Evolutionary conservation across 108 stramenopile species (phyloP).

Genomic region (Mayamaea pseudoterrestris): DNA sequence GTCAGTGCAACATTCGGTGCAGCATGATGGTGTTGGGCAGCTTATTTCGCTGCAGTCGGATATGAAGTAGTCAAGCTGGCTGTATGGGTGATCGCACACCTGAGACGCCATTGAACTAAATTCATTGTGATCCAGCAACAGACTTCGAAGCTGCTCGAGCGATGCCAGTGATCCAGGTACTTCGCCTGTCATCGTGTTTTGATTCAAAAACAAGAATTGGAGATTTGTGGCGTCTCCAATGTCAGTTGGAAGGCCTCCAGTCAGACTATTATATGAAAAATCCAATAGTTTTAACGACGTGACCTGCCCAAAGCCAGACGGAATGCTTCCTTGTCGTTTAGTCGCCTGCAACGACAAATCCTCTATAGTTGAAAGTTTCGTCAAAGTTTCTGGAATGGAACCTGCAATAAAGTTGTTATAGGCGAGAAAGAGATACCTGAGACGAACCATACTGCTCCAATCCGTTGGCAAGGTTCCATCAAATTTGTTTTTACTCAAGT

Average conservation of each 20-base stretch:
- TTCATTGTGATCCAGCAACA: background rate
- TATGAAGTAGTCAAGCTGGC: no score
- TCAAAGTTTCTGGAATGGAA: constrained; percentile 15
- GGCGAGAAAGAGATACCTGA: constrained; percentile 13
- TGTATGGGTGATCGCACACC: no score
- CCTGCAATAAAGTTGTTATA: constrained; percentile 9
- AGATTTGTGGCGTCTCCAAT: constrained; percentile 29
- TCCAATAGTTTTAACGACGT: constrained; percentile 19
- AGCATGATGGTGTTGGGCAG: no score
- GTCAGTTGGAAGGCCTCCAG: constrained; percentile 21
- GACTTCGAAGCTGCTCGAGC: background rate
- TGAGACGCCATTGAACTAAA: no score
- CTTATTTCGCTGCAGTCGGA: no score
- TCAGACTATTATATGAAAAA: constrained; percentile 19
- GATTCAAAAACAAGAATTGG: constrained; percentile 31
- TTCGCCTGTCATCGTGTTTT: constrained; percentile 34
- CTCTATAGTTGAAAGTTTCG: constrained; percentile 3
- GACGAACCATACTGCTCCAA: background rate
- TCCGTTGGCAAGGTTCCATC: background rate
- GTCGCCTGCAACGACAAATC: constrained; percentile 10
- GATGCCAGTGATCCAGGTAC: constrained; percentile 27
- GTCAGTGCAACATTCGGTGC: no score
- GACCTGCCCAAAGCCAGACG: constrained; percentile 19
- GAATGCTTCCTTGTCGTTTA: constrained; percentile 16
- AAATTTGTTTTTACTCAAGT: constrained; percentile 21